Base-by-base conservation (phyloP, 2,329 filamentous ascomycete species). In the Phaeosphaeria sp. region DNA sequence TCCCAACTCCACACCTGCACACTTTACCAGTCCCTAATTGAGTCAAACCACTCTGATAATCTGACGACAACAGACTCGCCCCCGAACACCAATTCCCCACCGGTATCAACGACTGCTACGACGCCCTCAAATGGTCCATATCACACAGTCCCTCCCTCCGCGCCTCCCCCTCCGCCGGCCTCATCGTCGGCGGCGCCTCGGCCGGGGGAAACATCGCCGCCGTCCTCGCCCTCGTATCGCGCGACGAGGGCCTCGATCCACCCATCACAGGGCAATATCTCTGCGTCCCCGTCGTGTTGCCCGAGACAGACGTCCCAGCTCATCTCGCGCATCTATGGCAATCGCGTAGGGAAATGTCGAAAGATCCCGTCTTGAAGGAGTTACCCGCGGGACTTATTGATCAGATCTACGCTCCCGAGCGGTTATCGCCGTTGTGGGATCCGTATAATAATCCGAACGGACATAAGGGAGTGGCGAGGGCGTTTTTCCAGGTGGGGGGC, bases 131-230 rank as follows among this genome's bases (percentile, higher is more conserved):
- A 59, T 83, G 81, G 81, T 77, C 78, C 43, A 68, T 66, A 18
- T 63, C 57, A 24, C 70, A 70, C 58, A 74, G 63, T 51, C 17
- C 53, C 0, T 47, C 36, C 0, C 67, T 84, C 6, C 65, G 73
- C 8, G 79, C 78, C 1, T 75, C 83, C 48, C 76, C 82, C 1
- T 57, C 67, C 4, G 76, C 74, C 51, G 82, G 82, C 8, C 81
- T 85, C 59, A 74, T 84, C n/a, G 66, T 85, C 0, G 81, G 82
- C 8, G 83, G 83, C 18, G 81, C 78, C 5, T 83, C 80, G 1
- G 82, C 82, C 0, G 83, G 83, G 3, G 83, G 80, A n/a, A 84
- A 84, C 64, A 78, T 85, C 54, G 77, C 81, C n/a, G 79, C 79
- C 0, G 80, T 80, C 0, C 74, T 84, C 0, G 75, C 80, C 0